Conservation (phyloP, 345 rosid species). For the Euphorbia peplus region DNA sequence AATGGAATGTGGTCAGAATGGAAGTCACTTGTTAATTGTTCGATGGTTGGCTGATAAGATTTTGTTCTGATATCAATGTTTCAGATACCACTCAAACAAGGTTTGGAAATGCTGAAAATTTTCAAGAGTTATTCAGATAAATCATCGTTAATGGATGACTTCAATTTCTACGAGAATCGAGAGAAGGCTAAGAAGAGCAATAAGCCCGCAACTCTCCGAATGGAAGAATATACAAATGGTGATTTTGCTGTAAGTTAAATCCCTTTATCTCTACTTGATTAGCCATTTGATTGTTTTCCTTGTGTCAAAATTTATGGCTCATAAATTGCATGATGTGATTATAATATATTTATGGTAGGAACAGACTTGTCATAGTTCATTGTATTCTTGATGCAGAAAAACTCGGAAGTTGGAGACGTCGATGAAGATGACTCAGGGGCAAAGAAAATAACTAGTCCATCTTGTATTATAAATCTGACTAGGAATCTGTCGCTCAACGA, state of each 20-base stretch:
- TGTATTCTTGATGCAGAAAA: constrained; percentile 26
- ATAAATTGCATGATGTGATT: neutral
- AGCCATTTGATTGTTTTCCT: neutral
- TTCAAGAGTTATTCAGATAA: constrained; percentile 48
- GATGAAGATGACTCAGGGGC: constrained; percentile 30
- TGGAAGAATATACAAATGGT: constrained; percentile 36
- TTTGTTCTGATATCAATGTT: too few relatives aligned
- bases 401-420: constrained; percentile 25
- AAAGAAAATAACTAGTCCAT: constrained; percentile 24
- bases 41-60: neutral
- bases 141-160: constrained; percentile 61
- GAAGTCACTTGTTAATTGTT: neutral
- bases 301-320: too few relatives aligned
- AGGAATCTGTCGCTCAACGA: constrained; percentile 52
- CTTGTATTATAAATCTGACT: constrained; percentile 45
- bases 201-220: constrained; percentile 42
- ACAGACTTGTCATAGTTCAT: too few relatives aligned
- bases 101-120: constrained; percentile 64
- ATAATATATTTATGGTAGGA: neutral
- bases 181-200: constrained; percentile 49
- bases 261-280: neutral
- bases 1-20: too few relatives aligned
- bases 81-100: constrained; percentile 59
- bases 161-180: constrained; percentile 60
- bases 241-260: constrained; percentile 44